phyloP scores from a whole-genome alignment of 306 rosid species.

The Alnus rubra region DNA sequence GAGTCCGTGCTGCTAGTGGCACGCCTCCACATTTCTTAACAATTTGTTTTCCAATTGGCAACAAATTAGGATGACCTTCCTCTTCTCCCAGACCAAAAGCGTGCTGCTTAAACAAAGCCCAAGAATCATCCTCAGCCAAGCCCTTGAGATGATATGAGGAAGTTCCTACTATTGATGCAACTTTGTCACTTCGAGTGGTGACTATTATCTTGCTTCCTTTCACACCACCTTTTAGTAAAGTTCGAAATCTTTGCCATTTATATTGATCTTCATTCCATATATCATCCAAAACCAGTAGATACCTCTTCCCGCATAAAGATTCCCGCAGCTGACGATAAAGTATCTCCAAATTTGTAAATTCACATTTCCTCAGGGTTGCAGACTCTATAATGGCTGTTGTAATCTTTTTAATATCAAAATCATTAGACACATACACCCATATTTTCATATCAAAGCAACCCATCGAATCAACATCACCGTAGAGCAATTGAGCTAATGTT shows the following conservation, averaged over 20 bases:
- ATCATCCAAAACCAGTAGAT: slow-evolving; percentile 26
- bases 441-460: background rate
- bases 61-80: background rate
- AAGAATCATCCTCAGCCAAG: slow-evolving; percentile 1
- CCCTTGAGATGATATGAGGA: slow-evolving; percentile 11
- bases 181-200: background rate
- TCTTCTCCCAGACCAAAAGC: background rate
- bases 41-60: slow-evolving; percentile 26
- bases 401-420: background rate
- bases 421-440: background rate
- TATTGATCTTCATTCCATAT: slow-evolving; percentile 21
- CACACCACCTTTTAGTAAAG: background rate
- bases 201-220: slow-evolving; percentile 10
- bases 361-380: background rate
- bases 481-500: background rate
- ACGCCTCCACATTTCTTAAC: slow-evolving; percentile 41
- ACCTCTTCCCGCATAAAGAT: background rate
- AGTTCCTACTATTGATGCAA: slow-evolving; percentile 10
- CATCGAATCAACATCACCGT: background rate
- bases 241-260: slow-evolving; percentile 11
- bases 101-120: slow-evolving; percentile 22
- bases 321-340: background rate
- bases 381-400: background rate
- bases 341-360: background rate
- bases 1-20: slow-evolving; percentile 29